phyloP scores from a whole-genome alignment of 75 land plant genomes.

The Gnetum montanum region DNA sequence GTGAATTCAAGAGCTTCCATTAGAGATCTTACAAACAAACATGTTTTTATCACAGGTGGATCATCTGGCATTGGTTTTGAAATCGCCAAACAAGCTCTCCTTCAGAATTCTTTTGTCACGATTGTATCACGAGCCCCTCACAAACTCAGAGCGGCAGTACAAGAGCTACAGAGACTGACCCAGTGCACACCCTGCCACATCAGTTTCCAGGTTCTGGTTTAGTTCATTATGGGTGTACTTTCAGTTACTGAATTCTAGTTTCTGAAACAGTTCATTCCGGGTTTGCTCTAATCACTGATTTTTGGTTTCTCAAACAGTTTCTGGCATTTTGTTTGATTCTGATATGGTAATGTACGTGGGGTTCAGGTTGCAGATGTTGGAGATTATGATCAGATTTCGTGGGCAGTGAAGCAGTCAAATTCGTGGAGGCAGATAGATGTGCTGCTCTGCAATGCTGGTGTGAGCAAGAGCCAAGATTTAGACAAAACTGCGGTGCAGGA shows the following conservation, averaged over 20 bases:
- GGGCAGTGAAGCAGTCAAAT: conserved; percentile 12
- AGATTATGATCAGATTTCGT: conserved; percentile 5
- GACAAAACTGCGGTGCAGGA: conserved; percentile 11
- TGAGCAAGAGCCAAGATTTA: conserved; percentile 1
- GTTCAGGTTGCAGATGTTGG: conserved; percentile 20
- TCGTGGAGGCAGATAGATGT: conserved; percentile 25
- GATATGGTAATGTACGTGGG: neutral
- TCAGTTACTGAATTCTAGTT: too few species aligned
- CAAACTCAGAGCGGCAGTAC: conserved; percentile 4
- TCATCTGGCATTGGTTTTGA: conserved; percentile 34
- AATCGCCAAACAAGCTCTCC: conserved; percentile 18
- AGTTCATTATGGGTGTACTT: too few species aligned
- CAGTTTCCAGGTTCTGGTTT: too few species aligned
- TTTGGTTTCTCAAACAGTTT: too few species aligned
- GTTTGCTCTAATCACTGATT: too few species aligned
- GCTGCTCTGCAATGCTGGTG: conserved; percentile 25
- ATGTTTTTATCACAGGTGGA: conserved; percentile 33
- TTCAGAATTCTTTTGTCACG: conserved; percentile 20
- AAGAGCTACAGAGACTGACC: too few species aligned
- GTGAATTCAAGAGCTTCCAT: too few species aligned
- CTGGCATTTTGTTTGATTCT: neutral
- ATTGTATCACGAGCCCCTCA: conserved; percentile 8
- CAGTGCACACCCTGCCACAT: too few species aligned
- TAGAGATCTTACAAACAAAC: too few species aligned
- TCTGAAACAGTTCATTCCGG: too few species aligned